Conservation (phyloP, 1,284 basidiomycete genomes). For the Schizophyllum commune region DNA sequence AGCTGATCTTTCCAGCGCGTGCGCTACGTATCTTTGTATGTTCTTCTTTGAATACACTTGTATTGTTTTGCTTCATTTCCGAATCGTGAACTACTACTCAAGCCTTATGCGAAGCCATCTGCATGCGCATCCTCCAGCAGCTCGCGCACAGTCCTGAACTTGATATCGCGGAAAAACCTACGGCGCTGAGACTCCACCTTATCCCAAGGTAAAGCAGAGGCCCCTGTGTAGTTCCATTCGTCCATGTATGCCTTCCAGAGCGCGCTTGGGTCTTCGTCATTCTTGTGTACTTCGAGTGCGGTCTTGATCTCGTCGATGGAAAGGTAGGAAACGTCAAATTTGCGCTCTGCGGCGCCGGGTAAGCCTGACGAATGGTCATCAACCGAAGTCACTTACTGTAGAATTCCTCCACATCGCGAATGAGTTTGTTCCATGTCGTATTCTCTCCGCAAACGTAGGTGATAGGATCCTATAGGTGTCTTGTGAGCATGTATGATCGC, state of each 20-base stretch:
- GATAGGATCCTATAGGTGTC: not conserved
- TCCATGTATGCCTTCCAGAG: conserved; percentile 6
- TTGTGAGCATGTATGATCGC: not conserved
- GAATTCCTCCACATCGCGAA: conserved; percentile 3
- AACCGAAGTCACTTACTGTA: not conserved
- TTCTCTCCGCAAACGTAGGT: conserved; percentile 4
- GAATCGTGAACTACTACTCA: too few species aligned
- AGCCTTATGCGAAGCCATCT: conserved; percentile 2
- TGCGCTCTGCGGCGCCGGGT: too few species aligned
- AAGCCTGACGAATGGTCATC: too few species aligned
- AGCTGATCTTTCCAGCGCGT: too few species aligned
- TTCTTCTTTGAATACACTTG: too few species aligned
- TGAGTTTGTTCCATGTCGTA: conserved; percentile 3
- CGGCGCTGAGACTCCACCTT: not conserved
- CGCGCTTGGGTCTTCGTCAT: conserved; percentile 2
- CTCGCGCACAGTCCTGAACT: conserved; percentile 5
- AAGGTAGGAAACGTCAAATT: not conserved
- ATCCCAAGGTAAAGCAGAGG: conserved; percentile 1
- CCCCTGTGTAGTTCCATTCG: conserved; percentile 5
- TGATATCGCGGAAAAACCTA: conserved; percentile 1
- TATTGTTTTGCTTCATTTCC: too few species aligned
- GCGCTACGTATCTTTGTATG: too few species aligned
- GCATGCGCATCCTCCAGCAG: conserved; percentile 4
- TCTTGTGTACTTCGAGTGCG: not conserved
- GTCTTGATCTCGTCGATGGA: not conserved